Base-by-base conservation (phyloP, 176 grass and related monocot genomes). In the Raddia guianensis region DNA sequence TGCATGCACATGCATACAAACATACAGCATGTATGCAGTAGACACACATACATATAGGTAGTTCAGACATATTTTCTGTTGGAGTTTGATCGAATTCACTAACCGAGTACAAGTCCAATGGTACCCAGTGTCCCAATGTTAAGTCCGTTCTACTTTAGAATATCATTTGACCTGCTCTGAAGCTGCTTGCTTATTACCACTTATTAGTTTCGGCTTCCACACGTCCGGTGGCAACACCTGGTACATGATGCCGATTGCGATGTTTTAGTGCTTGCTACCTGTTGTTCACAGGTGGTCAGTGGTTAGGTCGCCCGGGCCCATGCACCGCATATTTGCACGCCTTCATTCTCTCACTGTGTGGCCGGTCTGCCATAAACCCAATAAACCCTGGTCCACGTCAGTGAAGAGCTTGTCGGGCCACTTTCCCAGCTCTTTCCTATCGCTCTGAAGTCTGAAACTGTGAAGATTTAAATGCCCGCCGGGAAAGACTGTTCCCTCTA, bases 381-480 rank as follows among this genome's bases (percentile, higher is more conserved):
- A 62, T 76, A 48, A 76, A 76, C 57, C 48, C n/a, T 4, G 7
- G 74, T 56, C 12, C 27, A 4, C 4, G 10, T 59, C 50, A 43
- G 12, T 47, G 49, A 73, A 20, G 68, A 67, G 66, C 43, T 54
- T 49, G 77, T 68, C 49, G 12, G 59, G 64, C n/a, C 64, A 18
- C 77, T 80, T 68, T 80, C 77, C 63, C 55, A 56, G 60, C 9
- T 12, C 60, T 43, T 73, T 67, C 84, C 52, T 67, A 69, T 49
- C 15, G 50, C 43, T 66, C 8, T 51, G 49, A 12, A 11, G 7
- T 66, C 8, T 51, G 49, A 12, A 11, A 11, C 84, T 47, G 54
- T 80, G 44, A 15, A 32, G 50, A 68, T 60, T 60, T 68, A 68
- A 75, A 86, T 75, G 84, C 70, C 58, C 12, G 67, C 20, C 27